A percentile compares a stretch with the other conserved stretches of the same genome.
Conservation (phyloP, 1,284 basidiomycete genomes). For the Fomes fomentarius region DNA sequence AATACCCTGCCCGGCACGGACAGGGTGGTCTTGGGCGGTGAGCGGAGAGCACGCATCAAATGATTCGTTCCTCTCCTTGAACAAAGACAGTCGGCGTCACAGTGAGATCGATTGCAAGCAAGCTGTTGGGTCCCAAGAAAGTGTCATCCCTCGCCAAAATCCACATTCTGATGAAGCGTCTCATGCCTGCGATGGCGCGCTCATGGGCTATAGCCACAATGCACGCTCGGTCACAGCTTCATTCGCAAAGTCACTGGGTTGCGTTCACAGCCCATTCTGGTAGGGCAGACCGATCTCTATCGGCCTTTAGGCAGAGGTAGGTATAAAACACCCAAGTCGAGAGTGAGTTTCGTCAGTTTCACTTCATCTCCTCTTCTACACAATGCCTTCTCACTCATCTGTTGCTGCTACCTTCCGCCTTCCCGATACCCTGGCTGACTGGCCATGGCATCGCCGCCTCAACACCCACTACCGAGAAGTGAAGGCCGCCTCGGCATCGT, state of each 20-base stretch:
- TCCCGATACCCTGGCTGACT: slow-evolving; percentile 11
- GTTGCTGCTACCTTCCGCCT: slow-evolving; percentile 1
- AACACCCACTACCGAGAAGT: slow-evolving; percentile 3
- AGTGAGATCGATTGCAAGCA: too few species aligned
- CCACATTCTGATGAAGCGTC: background rate
- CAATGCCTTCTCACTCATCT: background rate
- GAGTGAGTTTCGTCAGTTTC: background rate
- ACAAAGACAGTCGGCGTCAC: too few species aligned
- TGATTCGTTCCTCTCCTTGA: too few species aligned
- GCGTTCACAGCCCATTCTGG: background rate
- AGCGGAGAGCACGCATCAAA: too few species aligned
- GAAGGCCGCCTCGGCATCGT: background rate
- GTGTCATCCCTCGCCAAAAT: background rate
- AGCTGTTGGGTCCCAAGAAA: too few species aligned
- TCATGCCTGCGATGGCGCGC: background rate
- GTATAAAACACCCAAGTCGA: background rate
- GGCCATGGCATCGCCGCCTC: slow-evolving; percentile 1
- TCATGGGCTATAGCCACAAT: background rate
- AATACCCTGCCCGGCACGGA: too few species aligned
- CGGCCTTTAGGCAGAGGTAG: background rate
- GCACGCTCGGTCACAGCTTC: background rate
- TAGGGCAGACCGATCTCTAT: background rate
- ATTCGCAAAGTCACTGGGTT: background rate
- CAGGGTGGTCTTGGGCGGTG: too few species aligned
- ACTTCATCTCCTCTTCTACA: background rate